Evolutionary conservation across 371 early-diverging fungal genomes (phyloP).

Genomic region (Mortierella sp.): DNA sequence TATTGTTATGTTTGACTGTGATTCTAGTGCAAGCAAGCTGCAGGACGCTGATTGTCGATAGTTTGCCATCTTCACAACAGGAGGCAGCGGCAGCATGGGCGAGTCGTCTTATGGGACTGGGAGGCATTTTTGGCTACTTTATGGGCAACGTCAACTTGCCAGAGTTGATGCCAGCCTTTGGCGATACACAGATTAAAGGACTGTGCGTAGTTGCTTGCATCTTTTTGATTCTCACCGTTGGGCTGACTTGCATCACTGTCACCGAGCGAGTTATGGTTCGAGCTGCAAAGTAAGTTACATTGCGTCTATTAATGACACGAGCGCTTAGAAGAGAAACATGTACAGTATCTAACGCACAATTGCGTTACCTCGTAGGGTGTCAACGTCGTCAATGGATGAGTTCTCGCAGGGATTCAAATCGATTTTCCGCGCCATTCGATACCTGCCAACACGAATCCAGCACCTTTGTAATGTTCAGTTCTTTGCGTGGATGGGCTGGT

Average conservation of each 20-base stretch:
- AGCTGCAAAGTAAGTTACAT: slow-evolving; percentile 40
- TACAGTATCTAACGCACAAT: not conserved
- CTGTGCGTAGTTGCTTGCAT: slow-evolving; percentile 81
- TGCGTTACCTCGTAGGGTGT: slow-evolving; percentile 16
- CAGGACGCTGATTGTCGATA: slow-evolving; percentile 92
- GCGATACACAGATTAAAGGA: slow-evolving; percentile 86
- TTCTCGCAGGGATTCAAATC: slow-evolving; percentile 44
- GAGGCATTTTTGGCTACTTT: slow-evolving; percentile 90
- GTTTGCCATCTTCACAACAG: slow-evolving; percentile 85
- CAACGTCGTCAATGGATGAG: slow-evolving; percentile 25
- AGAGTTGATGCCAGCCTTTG: slow-evolving; percentile 77
- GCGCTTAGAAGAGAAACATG: not conserved
- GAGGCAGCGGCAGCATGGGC: slow-evolving; percentile 93
- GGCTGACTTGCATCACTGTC: slow-evolving; percentile 77
- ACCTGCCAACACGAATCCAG: slow-evolving; percentile 80
- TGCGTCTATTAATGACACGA: not conserved
- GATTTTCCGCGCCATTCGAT: slow-evolving; percentile 60
- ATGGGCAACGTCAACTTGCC: slow-evolving; percentile 90
- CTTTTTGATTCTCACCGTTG: slow-evolving; percentile 72
- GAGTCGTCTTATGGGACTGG: slow-evolving; percentile 91
- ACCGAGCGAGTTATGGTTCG: slow-evolving; percentile 64
- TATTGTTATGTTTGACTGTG: not conserved
- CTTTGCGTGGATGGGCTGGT: slow-evolving; percentile 97
- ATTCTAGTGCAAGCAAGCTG: slow-evolving; percentile 81
- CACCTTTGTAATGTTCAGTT: slow-evolving; percentile 90